Evolutionary conservation across 768 basidiomycete species (phyloP), one percentile per base, ranked within the genome.

Genomic region (Naematelia aurantialba): DNA sequence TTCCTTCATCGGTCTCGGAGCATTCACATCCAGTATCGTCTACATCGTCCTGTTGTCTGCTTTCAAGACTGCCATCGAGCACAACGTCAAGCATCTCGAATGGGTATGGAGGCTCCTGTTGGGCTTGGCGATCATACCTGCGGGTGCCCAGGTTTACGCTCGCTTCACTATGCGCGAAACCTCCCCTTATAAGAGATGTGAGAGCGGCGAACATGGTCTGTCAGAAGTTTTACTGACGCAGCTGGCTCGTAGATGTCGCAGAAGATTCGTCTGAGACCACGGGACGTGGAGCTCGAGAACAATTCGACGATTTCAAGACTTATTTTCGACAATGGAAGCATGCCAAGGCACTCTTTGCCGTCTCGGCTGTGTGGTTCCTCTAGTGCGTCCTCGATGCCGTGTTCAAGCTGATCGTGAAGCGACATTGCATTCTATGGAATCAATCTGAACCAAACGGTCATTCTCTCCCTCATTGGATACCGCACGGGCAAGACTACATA

Each of bases 271-370:
- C n/a, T 19, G 13, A 13, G 27, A 25, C 31, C 52, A 19, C 19
- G 27, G n/a, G 21, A 26, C 19, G 11, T 5, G 52, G 17, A 3
- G 25, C 42, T 34, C 25, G 17, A 11, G 22, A 60, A 26, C 53
- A 49, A 13, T 63, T 59, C 59, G 13, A 34, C 83, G 88, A 88
- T 52, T 88, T 87, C 71, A 13, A 84, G 48, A 55, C 57, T 0
- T 89, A 90, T 76, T 87, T 89, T 72, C 83, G 83, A 4, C 82
- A 88, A 70, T 88, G 86, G 87, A 79, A 83, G 4, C 86, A 89
- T 56, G 78, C 80, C 2, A 87, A 85, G 67, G 73, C 85, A 21
- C 78, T 90, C 12, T 78, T 89, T 46, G 88, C 85, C 11, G 89
- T 88, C 0, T 82, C 81, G 56, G 27, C 73, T 45, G 85, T 83